Evolutionary conservation across 805 yeast genomes (phyloP).

Genomic region (Barnettozyma sucrosica): DNA sequence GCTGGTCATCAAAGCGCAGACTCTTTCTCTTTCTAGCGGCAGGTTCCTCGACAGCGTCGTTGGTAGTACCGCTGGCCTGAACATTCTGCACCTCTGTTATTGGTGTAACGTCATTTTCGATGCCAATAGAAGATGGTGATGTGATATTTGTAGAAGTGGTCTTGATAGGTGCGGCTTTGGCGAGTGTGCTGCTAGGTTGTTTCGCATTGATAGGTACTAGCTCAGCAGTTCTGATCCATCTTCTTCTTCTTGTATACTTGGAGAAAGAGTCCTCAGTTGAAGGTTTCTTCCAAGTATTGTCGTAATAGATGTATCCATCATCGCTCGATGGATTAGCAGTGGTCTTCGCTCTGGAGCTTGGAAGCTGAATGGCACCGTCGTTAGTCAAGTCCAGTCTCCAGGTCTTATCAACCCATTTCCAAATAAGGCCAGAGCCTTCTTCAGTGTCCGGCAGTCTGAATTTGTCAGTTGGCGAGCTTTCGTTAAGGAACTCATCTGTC

Average conservation of each 20-base stretch:
- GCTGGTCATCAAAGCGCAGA: slow-evolving; percentile 40
- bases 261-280: slow-evolving; percentile 82
- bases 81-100: slow-evolving; percentile 19
- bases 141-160: neutral
- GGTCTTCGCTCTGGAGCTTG: slow-evolving; percentile 49
- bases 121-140: slow-evolving; percentile 6
- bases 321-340: slow-evolving; percentile 66
- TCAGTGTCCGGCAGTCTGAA: slow-evolving; percentile 79
- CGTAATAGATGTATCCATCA: slow-evolving; percentile 85
- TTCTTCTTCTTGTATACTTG: slow-evolving; percentile 87
- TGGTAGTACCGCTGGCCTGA: slow-evolving; percentile 18
- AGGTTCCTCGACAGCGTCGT: neutral
- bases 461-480: slow-evolving; percentile 66
- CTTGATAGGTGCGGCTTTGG: slow-evolving; percentile 7
- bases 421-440: slow-evolving; percentile 60
- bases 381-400: slow-evolving; percentile 90
- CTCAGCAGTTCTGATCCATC: slow-evolving; percentile 96
- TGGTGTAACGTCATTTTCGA: slow-evolving; percentile 12
- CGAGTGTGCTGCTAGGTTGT: neutral
- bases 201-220: slow-evolving; percentile 39
- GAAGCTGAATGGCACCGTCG: slow-evolving; percentile 75
- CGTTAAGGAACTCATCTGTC: slow-evolving; percentile 95
- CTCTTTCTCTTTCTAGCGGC: slow-evolving; percentile 33
- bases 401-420: slow-evolving; percentile 93
- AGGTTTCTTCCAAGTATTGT: slow-evolving; percentile 92